Conservation (phyloP, 2,329 filamentous ascomycete genomes). For the Falciphora oryzae region DNA sequence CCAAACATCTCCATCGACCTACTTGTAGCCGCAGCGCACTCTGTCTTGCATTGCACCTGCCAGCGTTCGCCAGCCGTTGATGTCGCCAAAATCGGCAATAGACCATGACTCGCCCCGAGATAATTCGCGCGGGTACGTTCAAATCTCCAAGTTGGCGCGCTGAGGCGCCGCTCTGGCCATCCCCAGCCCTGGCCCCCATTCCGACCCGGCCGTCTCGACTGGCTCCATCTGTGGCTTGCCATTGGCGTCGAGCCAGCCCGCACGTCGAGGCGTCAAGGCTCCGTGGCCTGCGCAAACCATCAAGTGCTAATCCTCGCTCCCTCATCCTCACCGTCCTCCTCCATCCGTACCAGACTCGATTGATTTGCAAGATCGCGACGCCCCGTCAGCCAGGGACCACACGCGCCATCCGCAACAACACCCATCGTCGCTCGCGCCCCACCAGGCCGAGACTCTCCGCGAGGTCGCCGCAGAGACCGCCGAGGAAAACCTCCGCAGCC, state of each 20-base stretch:
- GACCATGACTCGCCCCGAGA: constrained; percentile 54
- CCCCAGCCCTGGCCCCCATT: constrained; percentile 2
- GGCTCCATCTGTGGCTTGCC: constrained; percentile 15
- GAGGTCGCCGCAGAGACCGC: constrained; percentile 72
- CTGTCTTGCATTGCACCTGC: not conserved
- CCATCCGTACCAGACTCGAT: constrained; percentile 65
- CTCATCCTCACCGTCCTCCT: constrained; percentile 14
- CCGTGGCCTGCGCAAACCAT: constrained; percentile 1
- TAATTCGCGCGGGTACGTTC: constrained; percentile 54
- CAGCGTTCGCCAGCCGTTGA: not conserved
- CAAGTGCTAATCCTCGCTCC: constrained; percentile 10
- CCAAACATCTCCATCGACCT: not conserved
- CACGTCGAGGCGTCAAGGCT: not conserved
- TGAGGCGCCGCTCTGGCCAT: not conserved
- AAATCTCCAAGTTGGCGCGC: not conserved
- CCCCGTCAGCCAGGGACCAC: constrained; percentile 82
- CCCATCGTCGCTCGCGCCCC: constrained; percentile 57
- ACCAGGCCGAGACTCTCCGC: constrained; percentile 80
- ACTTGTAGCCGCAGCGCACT: not conserved
- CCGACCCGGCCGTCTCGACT: constrained; percentile 13
- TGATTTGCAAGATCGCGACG: constrained; percentile 80
- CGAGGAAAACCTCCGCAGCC: constrained; percentile 51
- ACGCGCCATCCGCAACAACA: constrained; percentile 45
- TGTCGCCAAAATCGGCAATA: constrained; percentile 13
- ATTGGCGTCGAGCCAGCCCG: constrained; percentile 6